Base-by-base conservation (phyloP, 2,329 filamentous ascomycete species). In the Phialophora tarda region DNA sequence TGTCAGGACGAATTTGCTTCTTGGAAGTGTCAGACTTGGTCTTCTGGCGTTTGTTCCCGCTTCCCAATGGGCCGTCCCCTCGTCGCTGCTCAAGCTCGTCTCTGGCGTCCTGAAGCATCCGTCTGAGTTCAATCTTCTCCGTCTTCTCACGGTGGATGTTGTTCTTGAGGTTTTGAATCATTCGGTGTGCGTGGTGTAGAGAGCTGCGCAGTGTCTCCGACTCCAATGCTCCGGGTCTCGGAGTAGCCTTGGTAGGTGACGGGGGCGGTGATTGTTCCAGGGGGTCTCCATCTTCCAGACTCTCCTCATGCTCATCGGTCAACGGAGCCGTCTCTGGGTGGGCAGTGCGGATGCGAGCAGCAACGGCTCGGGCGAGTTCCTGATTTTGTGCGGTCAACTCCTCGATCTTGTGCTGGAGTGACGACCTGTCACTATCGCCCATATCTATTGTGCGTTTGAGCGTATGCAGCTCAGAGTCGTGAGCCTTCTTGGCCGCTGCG, bases 141-240 rank as follows among this genome's bases (percentile, higher is more conserved):
- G 94, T 97, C 88, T 98, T 99, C 78, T 99, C 95, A 38, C 95
- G 91, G 78, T 99, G 94, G 55, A 98, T 91, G 74, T 93, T 96
- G 77, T 91, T 93, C 79, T 96, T 93, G 72, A 98, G 86, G 74
- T 92, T 96, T 77, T 98, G 94, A 66, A 99, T 97, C 80, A 96
- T 97, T 65, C 94, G 88, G 77, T 98, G 95, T 47, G 95, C 94
- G 77, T 99, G 95, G 72, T 93, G 90, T 30, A 98, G 85, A 28
- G 94, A 97, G 62, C 93, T 96, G 81, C 95, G 96, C 72, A 99
- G 82, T 0, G 95, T 99, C 80, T 99, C 95, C 0, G 92, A 90
- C 78, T 99, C 95, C n/a, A 99, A 85, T 79, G 92, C 89, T 44
- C 91, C 67, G 78, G 97, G 94, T 26, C 95, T 87, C 28, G 94